Percentiles rank a stretch among this genome's conserved stretches.
Evolutionary conservation across 139 green algal genomes (phyloP).

Genomic region (Auxenochlorella protothecoides): DNA sequence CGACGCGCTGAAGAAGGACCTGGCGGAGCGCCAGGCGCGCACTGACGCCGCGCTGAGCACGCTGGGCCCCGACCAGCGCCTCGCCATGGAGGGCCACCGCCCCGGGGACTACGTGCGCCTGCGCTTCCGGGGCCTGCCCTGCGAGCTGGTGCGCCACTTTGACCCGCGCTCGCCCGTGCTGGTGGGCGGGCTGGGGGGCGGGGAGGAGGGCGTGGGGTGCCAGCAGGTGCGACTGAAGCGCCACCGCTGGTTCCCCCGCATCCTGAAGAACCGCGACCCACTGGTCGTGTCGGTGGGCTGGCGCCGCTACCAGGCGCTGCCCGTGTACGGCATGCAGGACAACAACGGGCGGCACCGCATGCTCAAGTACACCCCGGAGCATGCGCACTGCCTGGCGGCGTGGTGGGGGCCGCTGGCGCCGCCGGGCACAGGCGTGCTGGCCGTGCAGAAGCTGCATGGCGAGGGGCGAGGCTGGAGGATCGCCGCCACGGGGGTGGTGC

Average conservation of each 20-base stretch:
- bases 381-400: constrained; percentile 89
- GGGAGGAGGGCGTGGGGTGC: constrained; percentile 74
- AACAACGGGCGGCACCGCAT: constrained; percentile 73
- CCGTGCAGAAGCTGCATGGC: constrained; percentile 34
- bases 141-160: constrained; percentile 80
- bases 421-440: constrained; percentile 68
- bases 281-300: constrained; percentile 87
- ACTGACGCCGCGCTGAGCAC: constrained; percentile 59
- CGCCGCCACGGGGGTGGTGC: constrained; percentile 81
- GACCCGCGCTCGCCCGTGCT: constrained; percentile 73
- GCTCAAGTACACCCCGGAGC: constrained; percentile 97
- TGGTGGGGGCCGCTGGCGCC: constrained; percentile 74
- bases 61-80: constrained; percentile 55
- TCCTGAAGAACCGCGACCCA: constrained; percentile 89
- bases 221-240: constrained; percentile 78
- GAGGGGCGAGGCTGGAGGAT: constrained; percentile 63
- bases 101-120: constrained; percentile 84
- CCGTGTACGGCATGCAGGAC: constrained; percentile 82
- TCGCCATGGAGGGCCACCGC: constrained; percentile 56
- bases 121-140: constrained; percentile 72
- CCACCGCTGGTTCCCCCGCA: constrained; percentile 66
- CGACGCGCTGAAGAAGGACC: constrained; percentile 77
- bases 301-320: constrained; percentile 86
- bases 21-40: constrained; percentile 49
- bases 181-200: constrained; percentile 65